phyloP scores from a whole-genome alignment of 23 red algal genomes.

The Gracilaria gracilis region DNA sequence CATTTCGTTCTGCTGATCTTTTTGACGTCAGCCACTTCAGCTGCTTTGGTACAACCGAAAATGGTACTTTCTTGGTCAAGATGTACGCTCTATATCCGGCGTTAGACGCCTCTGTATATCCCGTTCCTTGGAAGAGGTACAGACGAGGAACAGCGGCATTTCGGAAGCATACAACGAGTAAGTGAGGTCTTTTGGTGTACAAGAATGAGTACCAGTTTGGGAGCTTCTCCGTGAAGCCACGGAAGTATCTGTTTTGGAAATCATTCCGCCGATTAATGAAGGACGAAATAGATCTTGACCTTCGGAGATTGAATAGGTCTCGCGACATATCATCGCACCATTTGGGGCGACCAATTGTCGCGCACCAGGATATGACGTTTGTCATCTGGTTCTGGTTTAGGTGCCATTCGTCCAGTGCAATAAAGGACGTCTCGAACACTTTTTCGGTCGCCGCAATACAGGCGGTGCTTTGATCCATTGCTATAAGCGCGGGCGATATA shows the following conservation, averaged over 20 bases:
- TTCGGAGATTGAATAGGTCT: not conserved
- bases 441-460: constrained; percentile 30
- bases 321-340: constrained; percentile 25
- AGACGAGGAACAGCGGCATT: not conserved
- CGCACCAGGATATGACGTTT: not conserved
- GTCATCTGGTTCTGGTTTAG: not conserved
- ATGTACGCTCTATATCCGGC: not conserved
- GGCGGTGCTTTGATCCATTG: constrained; percentile 25
- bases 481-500: constrained; percentile 11
- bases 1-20: not conserved
- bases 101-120: not conserved
- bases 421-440: constrained; percentile 12
- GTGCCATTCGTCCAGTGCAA: not conserved
- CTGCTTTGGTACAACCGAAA: not conserved
- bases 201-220: constrained; percentile 19
- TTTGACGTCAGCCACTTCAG: not conserved
- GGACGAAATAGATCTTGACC: not conserved
- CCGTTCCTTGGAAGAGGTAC: not conserved
- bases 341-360: not conserved
- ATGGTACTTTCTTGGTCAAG: not conserved
- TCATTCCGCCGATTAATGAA: not conserved
- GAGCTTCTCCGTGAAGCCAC: not conserved
- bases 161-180: not conserved
- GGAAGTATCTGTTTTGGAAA: not conserved
- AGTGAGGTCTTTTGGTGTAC: not conserved